phyloP scores from a whole-genome alignment of 176 grass and related monocot species.

The Elaeis guineensis region DNA sequence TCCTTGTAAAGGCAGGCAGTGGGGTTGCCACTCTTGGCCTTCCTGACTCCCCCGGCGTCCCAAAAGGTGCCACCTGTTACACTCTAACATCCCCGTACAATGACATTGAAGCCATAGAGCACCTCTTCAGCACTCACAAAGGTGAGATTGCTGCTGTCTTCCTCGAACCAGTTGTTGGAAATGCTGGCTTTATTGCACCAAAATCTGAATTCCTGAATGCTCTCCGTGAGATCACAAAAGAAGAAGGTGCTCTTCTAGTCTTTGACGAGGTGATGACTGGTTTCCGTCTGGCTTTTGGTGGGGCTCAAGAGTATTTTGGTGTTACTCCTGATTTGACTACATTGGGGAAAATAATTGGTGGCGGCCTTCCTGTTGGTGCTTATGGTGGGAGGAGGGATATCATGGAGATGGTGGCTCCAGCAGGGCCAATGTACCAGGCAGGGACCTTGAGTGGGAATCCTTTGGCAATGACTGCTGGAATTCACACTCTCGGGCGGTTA shows the following conservation, averaged over 20 bases:
- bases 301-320: conserved; percentile 92
- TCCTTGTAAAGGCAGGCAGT: conserved; percentile 95
- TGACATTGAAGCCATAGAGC: conserved; percentile 57
- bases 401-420: conserved; percentile 95
- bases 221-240: conserved; percentile 76
- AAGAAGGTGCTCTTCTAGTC: conserved; percentile 71
- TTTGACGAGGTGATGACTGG: conserved; percentile 99
- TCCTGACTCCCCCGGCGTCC: conserved; percentile 91
- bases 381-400: conserved; percentile 93
- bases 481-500: conserved; percentile 77
- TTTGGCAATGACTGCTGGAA: conserved; percentile 96
- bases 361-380: conserved; percentile 91
- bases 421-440: conserved; percentile 96
- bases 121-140: conserved; percentile 72
- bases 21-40: conserved; percentile 97
- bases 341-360: conserved; percentile 85
- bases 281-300: conserved; percentile 87
- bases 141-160: conserved; percentile 77
- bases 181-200: conserved; percentile 84
- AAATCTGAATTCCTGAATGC: conserved; percentile 55
- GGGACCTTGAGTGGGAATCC: conserved; percentile 98
- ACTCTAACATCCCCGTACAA: conserved; percentile 91
- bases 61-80: conserved; percentile 55
- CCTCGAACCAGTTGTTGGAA: conserved; percentile 92
- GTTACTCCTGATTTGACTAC: conserved; percentile 92